Conservation (phyloP, 768 basidiomycete species). For the Tulasnella sp. region DNA sequence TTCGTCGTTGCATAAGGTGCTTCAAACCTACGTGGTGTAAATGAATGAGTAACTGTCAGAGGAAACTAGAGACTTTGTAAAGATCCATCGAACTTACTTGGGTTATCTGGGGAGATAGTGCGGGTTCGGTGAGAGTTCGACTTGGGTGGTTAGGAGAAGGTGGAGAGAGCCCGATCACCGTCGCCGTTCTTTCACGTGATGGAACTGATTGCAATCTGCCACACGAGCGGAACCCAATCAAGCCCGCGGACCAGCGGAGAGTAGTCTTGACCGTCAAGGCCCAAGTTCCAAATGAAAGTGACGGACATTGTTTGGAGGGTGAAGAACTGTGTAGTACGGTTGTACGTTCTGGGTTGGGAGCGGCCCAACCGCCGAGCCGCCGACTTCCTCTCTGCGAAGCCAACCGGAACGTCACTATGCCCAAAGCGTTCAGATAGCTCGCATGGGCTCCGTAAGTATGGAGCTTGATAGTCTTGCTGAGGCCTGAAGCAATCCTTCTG, state of each 20-base stretch:
- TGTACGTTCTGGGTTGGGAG: too few species aligned
- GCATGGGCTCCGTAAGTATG: too few species aligned
- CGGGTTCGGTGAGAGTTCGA: neutral
- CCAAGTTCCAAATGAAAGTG: neutral
- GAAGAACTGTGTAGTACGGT: neutral
- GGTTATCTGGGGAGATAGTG: neutral
- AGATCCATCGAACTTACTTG: neutral
- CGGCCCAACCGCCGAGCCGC: too few species aligned
- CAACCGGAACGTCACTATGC: too few species aligned
- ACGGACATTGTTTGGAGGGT: neutral
- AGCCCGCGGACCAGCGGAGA: neutral
- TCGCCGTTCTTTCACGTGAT: constrained; percentile 2
- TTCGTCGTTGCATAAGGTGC: neutral
- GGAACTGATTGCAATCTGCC: neutral
- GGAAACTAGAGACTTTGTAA: neutral
- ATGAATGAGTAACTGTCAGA: neutral
- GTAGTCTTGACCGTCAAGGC: neutral
- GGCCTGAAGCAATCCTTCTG: too few species aligned
- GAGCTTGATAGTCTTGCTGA: too few species aligned
- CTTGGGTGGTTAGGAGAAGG: neutral
- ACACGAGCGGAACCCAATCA: neutral
- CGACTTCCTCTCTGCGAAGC: too few species aligned
- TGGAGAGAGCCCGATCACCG: neutral
- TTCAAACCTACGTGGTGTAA: neutral
- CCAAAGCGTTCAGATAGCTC: too few species aligned